Evolutionary conservation across 495 filamentous ascomycete species (phyloP).

Genomic region (Penicillium ochrochloron): DNA sequence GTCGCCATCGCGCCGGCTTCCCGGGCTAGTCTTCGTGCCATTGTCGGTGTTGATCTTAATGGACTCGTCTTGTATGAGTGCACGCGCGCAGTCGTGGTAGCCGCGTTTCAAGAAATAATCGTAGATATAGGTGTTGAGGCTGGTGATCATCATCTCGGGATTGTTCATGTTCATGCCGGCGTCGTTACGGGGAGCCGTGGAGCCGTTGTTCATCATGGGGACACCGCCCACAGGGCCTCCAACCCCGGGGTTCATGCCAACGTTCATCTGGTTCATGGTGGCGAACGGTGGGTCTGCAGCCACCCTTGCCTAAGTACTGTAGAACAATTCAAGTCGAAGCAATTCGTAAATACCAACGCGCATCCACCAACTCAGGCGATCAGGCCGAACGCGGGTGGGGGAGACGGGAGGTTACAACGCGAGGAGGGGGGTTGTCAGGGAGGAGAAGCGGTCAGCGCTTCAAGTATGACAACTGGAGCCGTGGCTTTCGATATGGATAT

Average conservation of each 20-base stretch:
- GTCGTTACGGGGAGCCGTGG: slow-evolving; percentile 54
- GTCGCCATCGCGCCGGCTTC: slow-evolving; percentile 55
- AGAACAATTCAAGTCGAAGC: slow-evolving; percentile 33
- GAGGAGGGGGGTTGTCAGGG: slow-evolving; percentile 16
- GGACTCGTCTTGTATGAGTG: slow-evolving; percentile 59
- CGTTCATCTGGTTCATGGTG: slow-evolving; percentile 76
- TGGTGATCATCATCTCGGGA: slow-evolving; percentile 69
- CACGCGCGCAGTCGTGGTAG: slow-evolving; percentile 78
- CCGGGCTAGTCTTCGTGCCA: slow-evolving; percentile 60
- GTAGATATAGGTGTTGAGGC: slow-evolving; percentile 96
- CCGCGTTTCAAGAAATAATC: slow-evolving; percentile 88
- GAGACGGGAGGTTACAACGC: slow-evolving; percentile 30
- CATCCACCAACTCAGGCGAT: slow-evolving; percentile 46
- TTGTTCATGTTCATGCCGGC: slow-evolving; percentile 50
- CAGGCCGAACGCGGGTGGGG: slow-evolving; percentile 38
- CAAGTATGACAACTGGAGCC: slow-evolving; percentile 3
- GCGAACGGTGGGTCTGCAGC: slow-evolving; percentile 40
- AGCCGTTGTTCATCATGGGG: slow-evolving; percentile 75
- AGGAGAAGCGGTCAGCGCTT: slow-evolving; percentile 28
- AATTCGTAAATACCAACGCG: slow-evolving; percentile 34
- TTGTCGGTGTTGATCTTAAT: slow-evolving; percentile 62
- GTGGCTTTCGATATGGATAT: not conserved
- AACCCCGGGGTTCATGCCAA: slow-evolving; percentile 64
- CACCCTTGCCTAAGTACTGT: slow-evolving; percentile 43
- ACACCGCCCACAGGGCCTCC: slow-evolving; percentile 69